phyloP scores from a whole-genome alignment of 2,329 filamentous ascomycete genomes.

The Massarina eburnea region DNA sequence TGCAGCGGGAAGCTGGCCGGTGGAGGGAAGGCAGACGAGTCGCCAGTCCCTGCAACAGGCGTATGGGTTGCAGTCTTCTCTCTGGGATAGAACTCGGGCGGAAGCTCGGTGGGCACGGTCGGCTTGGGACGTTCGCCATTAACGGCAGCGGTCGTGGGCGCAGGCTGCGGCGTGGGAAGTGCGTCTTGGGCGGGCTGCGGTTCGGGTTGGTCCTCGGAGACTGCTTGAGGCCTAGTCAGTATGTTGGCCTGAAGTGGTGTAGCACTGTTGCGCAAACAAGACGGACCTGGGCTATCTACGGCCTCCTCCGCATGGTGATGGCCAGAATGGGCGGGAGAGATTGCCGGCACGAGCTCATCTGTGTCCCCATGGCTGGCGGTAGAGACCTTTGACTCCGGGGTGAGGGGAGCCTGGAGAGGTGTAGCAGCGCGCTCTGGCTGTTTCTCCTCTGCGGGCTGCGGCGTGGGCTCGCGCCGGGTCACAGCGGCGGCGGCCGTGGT shows the following conservation, averaged over 20 bases:
- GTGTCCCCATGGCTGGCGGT: slow-evolving; percentile 13
- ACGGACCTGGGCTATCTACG: slow-evolving; percentile 23
- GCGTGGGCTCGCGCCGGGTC: slow-evolving; percentile 16
- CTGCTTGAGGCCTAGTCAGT: slow-evolving; percentile 8
- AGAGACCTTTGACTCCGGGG: slow-evolving; percentile 32
- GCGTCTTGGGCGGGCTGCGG: background rate
- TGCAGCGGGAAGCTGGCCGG: slow-evolving; percentile 18
- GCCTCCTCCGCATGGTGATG: slow-evolving; percentile 16
- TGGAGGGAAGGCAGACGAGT: slow-evolving; percentile 10
- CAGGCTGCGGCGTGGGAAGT: slow-evolving; percentile 4
- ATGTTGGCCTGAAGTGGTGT: background rate
- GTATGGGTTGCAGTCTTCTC: slow-evolving; percentile 25
- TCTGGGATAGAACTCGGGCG: slow-evolving; percentile 40
- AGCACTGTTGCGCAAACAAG: background rate
- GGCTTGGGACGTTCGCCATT: slow-evolving; percentile 28
- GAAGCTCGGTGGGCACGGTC: slow-evolving; percentile 30
- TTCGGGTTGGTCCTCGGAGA: background rate
- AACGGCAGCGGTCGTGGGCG: slow-evolving; percentile 8
- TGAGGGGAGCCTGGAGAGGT: slow-evolving; percentile 23
- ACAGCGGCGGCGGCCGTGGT: slow-evolving; percentile 15
- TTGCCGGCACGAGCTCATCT: slow-evolving; percentile 12
- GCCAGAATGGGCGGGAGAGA: slow-evolving; percentile 17
- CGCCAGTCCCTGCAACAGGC: slow-evolving; percentile 21
- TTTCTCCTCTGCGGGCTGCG: slow-evolving; percentile 15
- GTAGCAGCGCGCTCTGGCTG: slow-evolving; percentile 12